Percentiles rank a stretch among this genome's conserved stretches.
Evolutionary conservation across 257 asterid genomes (phyloP).

Genomic region (Fraxinus americana): DNA sequence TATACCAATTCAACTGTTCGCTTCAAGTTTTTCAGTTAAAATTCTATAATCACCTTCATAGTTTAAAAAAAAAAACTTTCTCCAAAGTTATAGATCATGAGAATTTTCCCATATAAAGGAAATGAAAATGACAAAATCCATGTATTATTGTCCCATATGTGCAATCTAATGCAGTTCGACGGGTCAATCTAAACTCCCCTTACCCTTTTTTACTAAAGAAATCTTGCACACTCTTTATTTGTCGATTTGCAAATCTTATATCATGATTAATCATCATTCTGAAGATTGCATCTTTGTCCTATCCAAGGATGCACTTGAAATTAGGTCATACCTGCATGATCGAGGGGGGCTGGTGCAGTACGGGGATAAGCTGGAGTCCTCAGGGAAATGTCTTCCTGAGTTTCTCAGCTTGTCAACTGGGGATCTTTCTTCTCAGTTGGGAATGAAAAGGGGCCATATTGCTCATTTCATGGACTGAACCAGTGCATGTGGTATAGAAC

Average conservation of each 20-base stretch:
- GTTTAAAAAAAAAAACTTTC: not conserved
- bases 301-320: slow-evolving; percentile 44
- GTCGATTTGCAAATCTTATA: not conserved
- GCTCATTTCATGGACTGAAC: slow-evolving; percentile 42
- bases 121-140: not conserved
- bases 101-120: not conserved
- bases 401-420: slow-evolving; percentile 27
- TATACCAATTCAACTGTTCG: not conserved
- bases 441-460: slow-evolving; percentile 44
- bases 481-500: slow-evolving; percentile 13
- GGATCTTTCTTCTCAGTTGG: slow-evolving; percentile 37
- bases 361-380: slow-evolving; percentile 34
- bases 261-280: slow-evolving; percentile 6
- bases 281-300: slow-evolving; percentile 11
- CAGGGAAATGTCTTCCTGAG: slow-evolving; percentile 35
- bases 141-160: not conserved
- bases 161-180: not conserved
- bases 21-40: not conserved
- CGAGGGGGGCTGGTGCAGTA: slow-evolving; percentile 41
- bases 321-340: slow-evolving; percentile 51
- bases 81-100: not conserved
- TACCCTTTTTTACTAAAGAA: not conserved
- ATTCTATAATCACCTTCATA: slow-evolving; percentile 1
- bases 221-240: not conserved
- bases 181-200: not conserved